phyloP scores from a whole-genome alignment of 306 rosid genomes.

The Astragalus glycyphyllos region DNA sequence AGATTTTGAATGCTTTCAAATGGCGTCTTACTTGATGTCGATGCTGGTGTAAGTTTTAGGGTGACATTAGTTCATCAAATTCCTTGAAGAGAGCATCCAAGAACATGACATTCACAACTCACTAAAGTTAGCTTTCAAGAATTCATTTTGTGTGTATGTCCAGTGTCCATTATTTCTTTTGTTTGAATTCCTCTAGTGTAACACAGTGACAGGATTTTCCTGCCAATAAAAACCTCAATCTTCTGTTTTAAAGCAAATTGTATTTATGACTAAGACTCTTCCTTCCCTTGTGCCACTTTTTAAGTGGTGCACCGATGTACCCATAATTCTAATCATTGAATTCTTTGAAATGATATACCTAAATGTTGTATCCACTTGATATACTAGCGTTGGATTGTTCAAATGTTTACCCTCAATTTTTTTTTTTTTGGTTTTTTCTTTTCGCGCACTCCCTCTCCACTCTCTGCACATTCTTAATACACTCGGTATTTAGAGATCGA shows the following conservation, averaged over 20 bases:
- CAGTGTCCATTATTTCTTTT: not conserved
- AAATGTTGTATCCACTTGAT: too few relatives aligned
- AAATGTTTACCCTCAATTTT: too few relatives aligned
- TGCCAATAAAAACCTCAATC: not conserved
- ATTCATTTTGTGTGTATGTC: not conserved
- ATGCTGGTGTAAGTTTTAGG: conserved; percentile 35
- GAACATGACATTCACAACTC: conserved; percentile 13
- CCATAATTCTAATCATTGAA: too few relatives aligned
- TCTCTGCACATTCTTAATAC: too few relatives aligned
- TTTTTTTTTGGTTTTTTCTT: too few relatives aligned
- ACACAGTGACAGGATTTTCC: not conserved
- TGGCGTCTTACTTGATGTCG: conserved; percentile 10
- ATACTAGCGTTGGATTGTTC: too few relatives aligned
- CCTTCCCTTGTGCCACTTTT: too few relatives aligned
- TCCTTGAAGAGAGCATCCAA: conserved; percentile 34
- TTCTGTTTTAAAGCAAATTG: not conserved
- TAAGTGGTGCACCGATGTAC: too few relatives aligned
- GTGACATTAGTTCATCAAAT: conserved; percentile 25
- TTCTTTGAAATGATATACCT: too few relatives aligned
- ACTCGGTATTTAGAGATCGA: too few relatives aligned
- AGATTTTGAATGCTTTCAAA: conserved; percentile 39
- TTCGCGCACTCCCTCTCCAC: too few relatives aligned
- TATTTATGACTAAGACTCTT: too few relatives aligned
- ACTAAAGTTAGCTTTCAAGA: not conserved
- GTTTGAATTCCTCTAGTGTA: conserved; percentile 11